Conservation (phyloP, 2,329 filamentous ascomycete genomes). For the Alternaria infectoria region DNA sequence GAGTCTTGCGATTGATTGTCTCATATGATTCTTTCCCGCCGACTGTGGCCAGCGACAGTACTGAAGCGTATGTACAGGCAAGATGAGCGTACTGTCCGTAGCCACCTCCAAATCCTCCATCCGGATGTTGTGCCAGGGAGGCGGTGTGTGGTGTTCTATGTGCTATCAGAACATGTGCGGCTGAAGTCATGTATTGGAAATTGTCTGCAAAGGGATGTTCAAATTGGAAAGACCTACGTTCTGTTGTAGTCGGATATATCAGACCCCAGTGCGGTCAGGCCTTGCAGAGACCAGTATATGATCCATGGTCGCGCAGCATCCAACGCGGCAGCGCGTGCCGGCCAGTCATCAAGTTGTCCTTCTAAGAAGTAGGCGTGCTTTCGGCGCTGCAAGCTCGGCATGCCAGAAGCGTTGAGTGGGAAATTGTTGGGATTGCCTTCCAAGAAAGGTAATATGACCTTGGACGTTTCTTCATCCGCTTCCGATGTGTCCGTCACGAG, state of each 20-base stretch:
- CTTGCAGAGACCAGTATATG: slow-evolving; percentile 88
- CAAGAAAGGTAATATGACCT: slow-evolving; percentile 73
- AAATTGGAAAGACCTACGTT: slow-evolving; percentile 54
- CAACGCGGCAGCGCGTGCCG: slow-evolving; percentile 71
- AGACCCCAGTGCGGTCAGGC: slow-evolving; percentile 76
- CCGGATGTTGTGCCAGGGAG: slow-evolving; percentile 77
- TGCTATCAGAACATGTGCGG: slow-evolving; percentile 16
- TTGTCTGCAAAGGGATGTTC: not conserved
- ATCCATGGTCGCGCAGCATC: slow-evolving; percentile 94
- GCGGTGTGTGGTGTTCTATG: slow-evolving; percentile 73
- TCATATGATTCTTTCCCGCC: slow-evolving; percentile 76
- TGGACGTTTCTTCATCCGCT: slow-evolving; percentile 71
- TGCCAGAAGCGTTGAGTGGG: slow-evolving; percentile 70
- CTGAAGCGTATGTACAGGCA: slow-evolving; percentile 84
- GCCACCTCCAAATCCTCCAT: slow-evolving; percentile 92
- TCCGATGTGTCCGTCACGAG: slow-evolving; percentile 72
- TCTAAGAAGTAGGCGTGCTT: slow-evolving; percentile 68
- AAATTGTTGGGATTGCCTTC: slow-evolving; percentile 58
- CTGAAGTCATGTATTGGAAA: not conserved
- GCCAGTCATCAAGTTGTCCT: slow-evolving; percentile 64
- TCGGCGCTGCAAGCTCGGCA: slow-evolving; percentile 74
- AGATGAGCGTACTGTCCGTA: slow-evolving; percentile 88
- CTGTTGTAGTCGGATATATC: slow-evolving; percentile 71
- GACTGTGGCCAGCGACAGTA: slow-evolving; percentile 79
- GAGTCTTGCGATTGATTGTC: slow-evolving; percentile 77